phyloP scores from a whole-genome alignment of 352 stramenopile species.

The Phytopythium kandeliae region DNA sequence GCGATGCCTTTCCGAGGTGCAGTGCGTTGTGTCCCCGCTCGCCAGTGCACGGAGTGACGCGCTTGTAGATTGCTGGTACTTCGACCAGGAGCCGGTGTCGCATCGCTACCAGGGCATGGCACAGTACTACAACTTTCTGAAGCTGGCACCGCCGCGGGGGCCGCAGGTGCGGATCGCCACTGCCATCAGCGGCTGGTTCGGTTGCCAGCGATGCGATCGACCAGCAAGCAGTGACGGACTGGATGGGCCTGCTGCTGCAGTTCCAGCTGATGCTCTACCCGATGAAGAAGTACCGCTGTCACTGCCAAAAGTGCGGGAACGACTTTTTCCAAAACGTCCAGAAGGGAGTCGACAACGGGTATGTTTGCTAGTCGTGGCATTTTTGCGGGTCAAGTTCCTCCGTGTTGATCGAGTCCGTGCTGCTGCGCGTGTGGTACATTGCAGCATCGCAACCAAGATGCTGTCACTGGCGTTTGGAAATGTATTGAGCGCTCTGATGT shows the following conservation, averaged over 20 bases:
- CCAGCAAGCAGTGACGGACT: too few species aligned
- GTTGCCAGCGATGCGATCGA: background rate
- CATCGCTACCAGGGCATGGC: constrained; percentile 31
- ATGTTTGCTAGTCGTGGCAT: background rate
- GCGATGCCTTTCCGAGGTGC: constrained; percentile 47
- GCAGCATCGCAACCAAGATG: constrained; percentile 84
- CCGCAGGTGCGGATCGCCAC: constrained; percentile 39
- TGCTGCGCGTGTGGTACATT: background rate
- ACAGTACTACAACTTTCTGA: constrained; percentile 51
- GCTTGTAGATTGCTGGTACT: constrained; percentile 82
- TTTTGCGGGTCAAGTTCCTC: too few species aligned
- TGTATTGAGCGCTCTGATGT: constrained; percentile 19
- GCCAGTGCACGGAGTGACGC: background rate
- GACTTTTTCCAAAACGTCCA: constrained; percentile 75
- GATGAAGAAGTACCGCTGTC: constrained; percentile 80
- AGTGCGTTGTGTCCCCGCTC: background rate
- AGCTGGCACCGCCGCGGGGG: constrained; percentile 64
- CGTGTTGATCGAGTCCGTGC: background rate
- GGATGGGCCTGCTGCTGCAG: constrained; percentile 14
- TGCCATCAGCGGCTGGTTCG: background rate
- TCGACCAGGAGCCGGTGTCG: constrained; percentile 65
- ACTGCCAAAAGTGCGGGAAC: constrained; percentile 56
- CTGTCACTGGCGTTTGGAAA: constrained; percentile 82
- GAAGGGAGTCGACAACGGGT: constrained; percentile 87
- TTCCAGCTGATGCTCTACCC: constrained; percentile 83